These are phyloP conservation scores for Zangia roseola DNA, from an alignment of 768 basidiomycete species.

Conservation along the genomic window DNA sequence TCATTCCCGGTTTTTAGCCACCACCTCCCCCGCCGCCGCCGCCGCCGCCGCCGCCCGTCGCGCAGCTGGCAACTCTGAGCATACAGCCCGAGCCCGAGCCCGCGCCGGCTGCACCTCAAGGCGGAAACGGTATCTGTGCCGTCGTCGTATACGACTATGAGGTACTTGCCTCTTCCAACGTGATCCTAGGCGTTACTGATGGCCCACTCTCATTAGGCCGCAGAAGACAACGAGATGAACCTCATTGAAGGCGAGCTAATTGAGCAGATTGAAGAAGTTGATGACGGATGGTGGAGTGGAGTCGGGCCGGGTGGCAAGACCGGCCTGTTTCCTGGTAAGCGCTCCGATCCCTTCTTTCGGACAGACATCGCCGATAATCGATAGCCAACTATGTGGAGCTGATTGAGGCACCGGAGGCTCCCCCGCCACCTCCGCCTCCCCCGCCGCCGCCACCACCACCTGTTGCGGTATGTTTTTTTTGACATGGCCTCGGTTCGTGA, in stretches of 20 bases:
- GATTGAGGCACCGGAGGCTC: slow-evolving; percentile 47
- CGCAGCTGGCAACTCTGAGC: slow-evolving; percentile 27
- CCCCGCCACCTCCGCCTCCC: slow-evolving; percentile 56
- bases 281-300: slow-evolving; percentile 93
- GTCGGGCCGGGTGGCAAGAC: slow-evolving; percentile 65
- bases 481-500: not conserved
- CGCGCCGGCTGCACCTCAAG: slow-evolving; percentile 29
- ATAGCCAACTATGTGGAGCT: slow-evolving; percentile 87
- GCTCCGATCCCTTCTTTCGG: not conserved
- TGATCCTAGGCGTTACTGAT: not conserved
- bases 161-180: slow-evolving; percentile 30
- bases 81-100: slow-evolving; percentile 40
- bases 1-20: not conserved
- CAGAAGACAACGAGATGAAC: slow-evolving; percentile 84
- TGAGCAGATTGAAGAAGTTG: slow-evolving; percentile 78
- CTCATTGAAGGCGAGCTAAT: slow-evolving; percentile 81
- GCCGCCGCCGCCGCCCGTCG: slow-evolving; percentile 45
- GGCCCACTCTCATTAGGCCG: slow-evolving; percentile 43
- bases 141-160: slow-evolving; percentile 82
- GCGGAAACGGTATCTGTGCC: slow-evolving; percentile 57
- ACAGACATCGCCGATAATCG: not conserved
- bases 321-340: slow-evolving; percentile 83
- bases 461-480: slow-evolving; percentile 36
- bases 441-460: slow-evolving; percentile 35
- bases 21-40: slow-evolving; percentile 43